These are phyloP conservation scores for Metarhizium robertsii DNA, from an alignment of 2,329 filamentous ascomycete species.

Conservation along the genomic window DNA sequence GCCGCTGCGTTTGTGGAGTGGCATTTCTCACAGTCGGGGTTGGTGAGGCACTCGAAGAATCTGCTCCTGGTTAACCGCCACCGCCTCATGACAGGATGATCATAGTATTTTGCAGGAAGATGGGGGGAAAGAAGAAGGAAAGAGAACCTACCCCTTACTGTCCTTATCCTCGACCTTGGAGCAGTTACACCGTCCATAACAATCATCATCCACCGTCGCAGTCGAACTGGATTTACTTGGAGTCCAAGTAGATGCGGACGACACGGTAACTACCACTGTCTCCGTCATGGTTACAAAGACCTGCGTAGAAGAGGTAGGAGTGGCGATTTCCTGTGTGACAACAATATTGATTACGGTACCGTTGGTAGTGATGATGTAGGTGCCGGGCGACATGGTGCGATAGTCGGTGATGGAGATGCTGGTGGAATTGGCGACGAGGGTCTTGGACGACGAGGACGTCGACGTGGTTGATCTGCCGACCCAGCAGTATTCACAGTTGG, in stretches of 20 bases:
- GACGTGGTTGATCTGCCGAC: not conserved
- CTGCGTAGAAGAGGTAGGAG: not conserved
- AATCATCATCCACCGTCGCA: not conserved
- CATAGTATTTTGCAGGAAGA: not conserved
- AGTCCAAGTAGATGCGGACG: not conserved
- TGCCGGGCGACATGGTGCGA: not conserved
- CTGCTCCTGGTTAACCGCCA: conserved; percentile 10
- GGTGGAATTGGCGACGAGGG: not conserved
- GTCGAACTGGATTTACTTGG: not conserved
- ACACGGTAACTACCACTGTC: conserved; percentile 4
- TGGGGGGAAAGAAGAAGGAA: too few relatives aligned
- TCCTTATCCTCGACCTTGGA: conserved; percentile 16
- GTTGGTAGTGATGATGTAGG: conserved; percentile 2
- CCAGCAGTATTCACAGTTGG: conserved; percentile 18
- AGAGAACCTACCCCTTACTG: conserved; percentile 17
- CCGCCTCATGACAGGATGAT: not conserved
- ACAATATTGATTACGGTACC: conserved; percentile 3
- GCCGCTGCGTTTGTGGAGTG: not conserved
- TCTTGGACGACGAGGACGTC: not conserved
- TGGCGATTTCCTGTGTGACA: conserved; percentile 1
- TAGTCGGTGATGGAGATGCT: not conserved
- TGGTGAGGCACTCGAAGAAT: conserved; percentile 26
- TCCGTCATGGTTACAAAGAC: conserved; percentile 3
- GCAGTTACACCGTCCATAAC: conserved; percentile 16
- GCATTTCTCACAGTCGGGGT: conserved; percentile 19